These are phyloP conservation scores for Sporisorium graminicola DNA, from an alignment of 1,284 basidiomycete genomes.

Conservation along the genomic window DNA sequence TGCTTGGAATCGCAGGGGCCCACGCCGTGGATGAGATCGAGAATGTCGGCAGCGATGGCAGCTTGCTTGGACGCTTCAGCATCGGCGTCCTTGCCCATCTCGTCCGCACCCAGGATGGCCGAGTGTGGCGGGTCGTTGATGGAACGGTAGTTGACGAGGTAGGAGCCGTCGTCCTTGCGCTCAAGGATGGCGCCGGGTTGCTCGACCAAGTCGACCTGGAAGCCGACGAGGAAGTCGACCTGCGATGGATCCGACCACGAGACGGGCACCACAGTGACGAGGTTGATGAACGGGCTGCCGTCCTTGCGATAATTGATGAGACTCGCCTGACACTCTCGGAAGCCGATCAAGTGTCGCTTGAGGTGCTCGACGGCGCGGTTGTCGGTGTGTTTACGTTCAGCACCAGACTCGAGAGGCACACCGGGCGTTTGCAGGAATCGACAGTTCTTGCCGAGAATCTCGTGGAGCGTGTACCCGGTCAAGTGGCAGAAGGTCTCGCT, in stretches of 20 bases:
- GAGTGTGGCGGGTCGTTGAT: conserved; percentile 49
- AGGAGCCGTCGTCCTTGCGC: conserved; percentile 59
- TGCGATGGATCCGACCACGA: conserved; percentile 76
- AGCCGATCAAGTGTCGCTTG: conserved; percentile 46
- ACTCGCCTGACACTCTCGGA: conserved; percentile 78
- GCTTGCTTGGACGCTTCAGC: conserved; percentile 48
- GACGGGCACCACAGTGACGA: conserved; percentile 69
- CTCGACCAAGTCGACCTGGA: conserved; percentile 82
- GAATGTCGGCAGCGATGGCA: conserved; percentile 50
- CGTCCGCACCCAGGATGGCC: conserved; percentile 33
- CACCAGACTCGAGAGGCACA: conserved; percentile 77
- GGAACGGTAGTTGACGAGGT: conserved; percentile 63
- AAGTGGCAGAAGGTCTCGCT: conserved; percentile 82
- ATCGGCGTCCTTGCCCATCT: conserved; percentile 44
- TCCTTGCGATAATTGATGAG: conserved; percentile 90
- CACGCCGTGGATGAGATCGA: conserved; percentile 48
- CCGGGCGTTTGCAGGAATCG: conserved; percentile 79
- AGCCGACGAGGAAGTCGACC: conserved; percentile 88
- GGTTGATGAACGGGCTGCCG: conserved; percentile 79
- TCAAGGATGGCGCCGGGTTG: conserved; percentile 85
- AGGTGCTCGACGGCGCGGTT: conserved; percentile 76
- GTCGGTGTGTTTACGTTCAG: conserved; percentile 78
- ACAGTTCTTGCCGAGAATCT: conserved; percentile 69
- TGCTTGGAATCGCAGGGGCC: conserved; percentile 53
- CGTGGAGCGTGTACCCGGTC: conserved; percentile 81